Conservation (phyloP, 805 yeast species). For the Ogataea degrootiae region DNA sequence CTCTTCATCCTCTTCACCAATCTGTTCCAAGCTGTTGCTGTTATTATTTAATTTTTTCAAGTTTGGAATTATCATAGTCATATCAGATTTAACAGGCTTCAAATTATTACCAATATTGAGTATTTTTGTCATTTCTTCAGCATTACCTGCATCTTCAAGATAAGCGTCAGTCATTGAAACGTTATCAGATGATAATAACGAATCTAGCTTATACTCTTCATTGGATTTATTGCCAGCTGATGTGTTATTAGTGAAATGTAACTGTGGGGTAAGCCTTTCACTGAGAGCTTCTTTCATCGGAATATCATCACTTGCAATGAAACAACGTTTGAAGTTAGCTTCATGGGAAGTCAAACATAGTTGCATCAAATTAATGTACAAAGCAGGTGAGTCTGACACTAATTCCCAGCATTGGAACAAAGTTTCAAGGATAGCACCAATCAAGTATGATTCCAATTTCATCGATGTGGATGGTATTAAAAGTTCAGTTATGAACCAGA, state of each 20-base stretch:
- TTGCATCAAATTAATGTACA: slow-evolving; percentile 11
- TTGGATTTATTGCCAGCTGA: background rate
- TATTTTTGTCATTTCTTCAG: slow-evolving; percentile 23
- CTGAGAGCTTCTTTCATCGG: slow-evolving; percentile 10
- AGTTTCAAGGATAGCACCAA: slow-evolving; percentile 20
- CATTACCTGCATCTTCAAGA: slow-evolving; percentile 7
- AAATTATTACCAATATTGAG: slow-evolving; percentile 4
- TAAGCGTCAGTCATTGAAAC: slow-evolving; percentile 1
- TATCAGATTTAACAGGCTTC: slow-evolving; percentile 24
- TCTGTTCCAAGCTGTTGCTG: slow-evolving; percentile 1
- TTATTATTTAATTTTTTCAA: slow-evolving; percentile 6
- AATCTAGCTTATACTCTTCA: background rate
- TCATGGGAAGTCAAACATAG: slow-evolving; percentile 7
- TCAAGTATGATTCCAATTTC: slow-evolving; percentile 10
- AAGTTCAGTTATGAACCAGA: slow-evolving; percentile 7
- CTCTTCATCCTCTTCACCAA: slow-evolving; percentile 5
- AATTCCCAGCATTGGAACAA: slow-evolving; percentile 22
- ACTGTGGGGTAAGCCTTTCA: background rate
- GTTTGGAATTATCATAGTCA: slow-evolving; percentile 36
- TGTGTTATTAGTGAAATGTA: background rate
- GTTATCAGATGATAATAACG: slow-evolving; percentile 8
- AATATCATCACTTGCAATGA: slow-evolving; percentile 9
- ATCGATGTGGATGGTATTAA: background rate
- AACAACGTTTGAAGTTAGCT: slow-evolving; percentile 15
- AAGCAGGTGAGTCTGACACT: slow-evolving; percentile 8